phyloP scores from a whole-genome alignment of 2,329 filamentous ascomycete species.

The Lachnellula hyalina region DNA sequence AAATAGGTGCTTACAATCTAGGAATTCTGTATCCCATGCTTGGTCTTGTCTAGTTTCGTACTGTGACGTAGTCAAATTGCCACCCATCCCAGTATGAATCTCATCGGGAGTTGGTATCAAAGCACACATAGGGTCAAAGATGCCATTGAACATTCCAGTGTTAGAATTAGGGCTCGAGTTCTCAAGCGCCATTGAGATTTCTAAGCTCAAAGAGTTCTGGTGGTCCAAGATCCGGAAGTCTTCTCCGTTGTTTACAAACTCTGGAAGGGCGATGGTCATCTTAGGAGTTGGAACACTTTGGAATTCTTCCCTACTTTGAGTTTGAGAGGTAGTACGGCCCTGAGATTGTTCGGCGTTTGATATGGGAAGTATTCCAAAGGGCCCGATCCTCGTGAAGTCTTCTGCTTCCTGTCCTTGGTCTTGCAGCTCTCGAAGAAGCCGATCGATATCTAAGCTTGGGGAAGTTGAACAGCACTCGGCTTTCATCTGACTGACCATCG shows the following conservation, averaged over 20 bases:
- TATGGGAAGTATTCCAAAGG: constrained; percentile 9
- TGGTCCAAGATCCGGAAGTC: constrained; percentile 1
- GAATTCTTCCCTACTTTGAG: background rate
- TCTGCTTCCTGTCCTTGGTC: background rate
- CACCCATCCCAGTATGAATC: background rate
- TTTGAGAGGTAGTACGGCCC: background rate
- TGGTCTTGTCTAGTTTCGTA: background rate
- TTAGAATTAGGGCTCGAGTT: constrained; percentile 2
- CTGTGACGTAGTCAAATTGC: background rate
- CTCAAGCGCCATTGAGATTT: background rate
- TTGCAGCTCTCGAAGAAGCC: constrained; percentile 6
- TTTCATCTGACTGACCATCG: constrained; percentile 11
- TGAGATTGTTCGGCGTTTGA: background rate
- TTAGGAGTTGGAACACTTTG: background rate
- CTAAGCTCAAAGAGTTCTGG: background rate
- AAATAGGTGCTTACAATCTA: background rate
- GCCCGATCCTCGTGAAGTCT: constrained; percentile 7
- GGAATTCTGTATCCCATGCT: background rate
- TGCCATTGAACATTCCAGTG: background rate
- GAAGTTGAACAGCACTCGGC: constrained; percentile 7
- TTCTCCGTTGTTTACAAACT: constrained; percentile 3
- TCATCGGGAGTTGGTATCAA: background rate
- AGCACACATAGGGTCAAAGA: background rate
- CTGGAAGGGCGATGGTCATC: constrained; percentile 2
- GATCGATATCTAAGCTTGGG: constrained; percentile 8